Evolutionary conservation across 768 basidiomycete genomes (phyloP), one percentile per base, ranked within the genome.

Genomic region (Pleurotus cornucopiae): DNA sequence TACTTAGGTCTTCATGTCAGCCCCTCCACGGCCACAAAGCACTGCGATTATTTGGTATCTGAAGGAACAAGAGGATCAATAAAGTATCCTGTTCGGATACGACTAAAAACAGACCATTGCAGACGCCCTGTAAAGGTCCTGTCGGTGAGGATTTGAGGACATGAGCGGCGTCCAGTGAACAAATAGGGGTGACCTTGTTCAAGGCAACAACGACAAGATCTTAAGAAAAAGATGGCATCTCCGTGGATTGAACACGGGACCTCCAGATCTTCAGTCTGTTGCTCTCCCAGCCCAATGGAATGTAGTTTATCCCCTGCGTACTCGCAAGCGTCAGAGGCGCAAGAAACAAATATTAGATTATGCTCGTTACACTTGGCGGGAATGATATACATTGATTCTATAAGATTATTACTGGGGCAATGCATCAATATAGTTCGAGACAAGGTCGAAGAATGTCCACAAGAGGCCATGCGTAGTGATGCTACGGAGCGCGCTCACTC

Each of bases 381-480:
- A 51, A 25, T 21, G 49, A 51, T 51, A 30, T 51, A 51, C 49
- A 51, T 13, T 51, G 21, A 53, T 53, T 53, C 51, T 53, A 37
- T 53, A 49, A 30, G 21, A 18, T 53, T 25, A 53, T 12, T 46
- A 55, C 34, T 54, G 53, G 20, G 81, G 80, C 53, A 85, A 70
- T 57, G 70, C 66, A 64, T 92, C 89, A 64, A 92, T 90, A 68
- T 87, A 89, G 62, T 81, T 73, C 40, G 86, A 80, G 26, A 83
- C 84, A 62, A 87, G 73, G 73, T 97, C 94, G 68, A 94, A 94
- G 58, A 97, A 77, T 6, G 94, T 96, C 94, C 94, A 97, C 49
- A 95, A 76, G 39, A 96, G 76, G 18, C 95, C 95, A 61, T 97
- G 95, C 5, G 94, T 96, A 30, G 94, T 91, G 64, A 96, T 88